These are phyloP conservation scores for Coniochaeta sp. DNA, from an alignment of 2,329 filamentous ascomycete species.

Conservation along the genomic window DNA sequence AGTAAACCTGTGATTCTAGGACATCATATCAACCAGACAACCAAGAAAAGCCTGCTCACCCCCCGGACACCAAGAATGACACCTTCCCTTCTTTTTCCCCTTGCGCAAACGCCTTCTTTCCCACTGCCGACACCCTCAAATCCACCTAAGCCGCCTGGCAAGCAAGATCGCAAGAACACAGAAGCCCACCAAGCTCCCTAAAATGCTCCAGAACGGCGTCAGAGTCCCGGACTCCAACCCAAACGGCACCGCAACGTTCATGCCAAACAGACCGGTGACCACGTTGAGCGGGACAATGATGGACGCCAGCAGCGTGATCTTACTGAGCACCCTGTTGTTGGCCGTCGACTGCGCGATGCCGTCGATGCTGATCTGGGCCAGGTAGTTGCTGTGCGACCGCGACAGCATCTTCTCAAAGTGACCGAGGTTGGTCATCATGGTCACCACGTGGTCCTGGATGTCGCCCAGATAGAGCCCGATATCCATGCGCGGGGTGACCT, in stretches of 20 bases:
- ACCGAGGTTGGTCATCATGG: conserved; percentile 93
- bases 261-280: conserved; percentile 79
- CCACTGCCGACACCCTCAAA: background rate
- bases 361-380: conserved; percentile 89
- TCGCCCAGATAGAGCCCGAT: conserved; percentile 95
- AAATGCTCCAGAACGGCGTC: conserved; percentile 44
- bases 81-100: too few species aligned
- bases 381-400: conserved; percentile 89
- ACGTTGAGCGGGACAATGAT: conserved; percentile 95
- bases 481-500: conserved; percentile 89
- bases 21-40: background rate
- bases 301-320: conserved; percentile 90
- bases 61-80: too few species aligned
- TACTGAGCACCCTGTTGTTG: conserved; percentile 84
- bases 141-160: conserved; percentile 28
- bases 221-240: conserved; percentile 40
- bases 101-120: background rate
- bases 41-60: background rate
- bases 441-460: conserved; percentile 98
- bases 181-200: conserved; percentile 46
- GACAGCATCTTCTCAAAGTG: conserved; percentile 98
- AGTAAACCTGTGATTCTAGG: background rate
- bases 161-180: conserved; percentile 37
- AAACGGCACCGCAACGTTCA: conserved; percentile 77
- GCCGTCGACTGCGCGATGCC: conserved; percentile 82